A percentile compares a stretch with the other conserved stretches of the same genome.
Conservation (phyloP, 2,329 filamentous ascomycete species). For the Scedosporium minutisporum region DNA sequence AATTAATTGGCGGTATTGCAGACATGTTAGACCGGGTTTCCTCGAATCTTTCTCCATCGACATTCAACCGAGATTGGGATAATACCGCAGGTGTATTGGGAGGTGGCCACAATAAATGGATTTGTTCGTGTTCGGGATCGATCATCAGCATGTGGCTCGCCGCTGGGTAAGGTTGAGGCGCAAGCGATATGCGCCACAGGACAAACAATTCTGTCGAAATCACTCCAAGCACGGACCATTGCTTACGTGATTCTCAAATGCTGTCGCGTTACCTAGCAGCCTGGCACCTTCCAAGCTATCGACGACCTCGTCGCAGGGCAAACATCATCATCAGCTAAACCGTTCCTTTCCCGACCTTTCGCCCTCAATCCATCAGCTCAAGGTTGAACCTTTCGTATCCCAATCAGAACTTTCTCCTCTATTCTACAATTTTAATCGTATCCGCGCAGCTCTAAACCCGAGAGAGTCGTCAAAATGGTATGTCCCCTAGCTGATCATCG, state of each 20-base stretch:
- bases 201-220: no score
- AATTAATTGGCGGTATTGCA: not conserved
- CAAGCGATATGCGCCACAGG: not conserved
- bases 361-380: not conserved
- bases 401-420: not conserved
- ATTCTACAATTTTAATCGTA: not conserved
- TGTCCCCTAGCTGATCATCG: not conserved
- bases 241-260: not conserved
- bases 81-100: not conserved
- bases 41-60: not conserved
- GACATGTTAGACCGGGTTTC: not conserved
- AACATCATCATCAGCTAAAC: constrained; percentile 2
- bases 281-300: constrained; percentile 1
- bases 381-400: not conserved
- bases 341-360: not conserved
- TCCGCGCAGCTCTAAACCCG: not conserved
- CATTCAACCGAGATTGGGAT: not conserved
- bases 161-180: no score
- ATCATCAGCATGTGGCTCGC: not conserved
- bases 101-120: not conserved
- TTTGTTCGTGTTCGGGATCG: no score
- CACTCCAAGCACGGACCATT: not conserved
- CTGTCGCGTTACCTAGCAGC: constrained; percentile 6
- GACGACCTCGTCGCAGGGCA: not conserved
- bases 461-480: not conserved